Percentiles rank a stretch among this genome's conserved stretches.
phyloP scores from a whole-genome alignment of 164 flowering plant genomes.

The Berberis thunbergii region DNA sequence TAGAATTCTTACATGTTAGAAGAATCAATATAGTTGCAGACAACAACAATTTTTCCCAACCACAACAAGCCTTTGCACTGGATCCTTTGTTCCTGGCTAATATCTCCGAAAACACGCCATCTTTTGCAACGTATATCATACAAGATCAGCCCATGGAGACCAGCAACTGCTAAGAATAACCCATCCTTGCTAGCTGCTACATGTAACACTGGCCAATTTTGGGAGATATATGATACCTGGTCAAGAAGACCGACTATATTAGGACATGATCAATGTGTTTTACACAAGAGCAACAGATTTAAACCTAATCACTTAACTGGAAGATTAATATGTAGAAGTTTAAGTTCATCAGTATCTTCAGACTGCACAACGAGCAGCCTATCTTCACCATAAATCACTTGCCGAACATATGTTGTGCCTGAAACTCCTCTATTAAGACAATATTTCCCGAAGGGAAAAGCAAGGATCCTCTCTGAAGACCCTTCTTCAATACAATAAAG shows the following conservation, averaged over 20 bases:
- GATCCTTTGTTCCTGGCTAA: conserved; percentile 88
- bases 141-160: conserved; percentile 83
- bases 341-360: conserved; percentile 89
- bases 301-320: conserved; percentile 59
- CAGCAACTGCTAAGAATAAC: conserved; percentile 92
- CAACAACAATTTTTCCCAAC: conserved; percentile 91
- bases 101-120: conserved; percentile 96
- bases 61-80: conserved; percentile 93
- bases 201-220: conserved; percentile 96
- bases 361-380: conserved; percentile 87
- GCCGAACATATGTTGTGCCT: conserved; percentile 72
- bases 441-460: conserved; percentile 94
- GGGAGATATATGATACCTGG: conserved; percentile 92
- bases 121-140: conserved; percentile 75
- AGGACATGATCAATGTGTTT: not conserved
- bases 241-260: conserved; percentile 6
- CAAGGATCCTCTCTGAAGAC: conserved; percentile 68
- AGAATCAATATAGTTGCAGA: conserved; percentile 81
- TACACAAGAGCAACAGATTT: conserved; percentile 7
- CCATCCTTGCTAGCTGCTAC: conserved; percentile 95
- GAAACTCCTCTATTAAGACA: conserved; percentile 90
- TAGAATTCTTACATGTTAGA: conserved; percentile 62
- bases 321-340: conserved; percentile 80
- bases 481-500: conserved; percentile 84
- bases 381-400: conserved; percentile 92